Evolutionary conservation across 2,329 filamentous ascomycete species (phyloP).

Genomic region (Coniochaeta hoffmannii): DNA sequence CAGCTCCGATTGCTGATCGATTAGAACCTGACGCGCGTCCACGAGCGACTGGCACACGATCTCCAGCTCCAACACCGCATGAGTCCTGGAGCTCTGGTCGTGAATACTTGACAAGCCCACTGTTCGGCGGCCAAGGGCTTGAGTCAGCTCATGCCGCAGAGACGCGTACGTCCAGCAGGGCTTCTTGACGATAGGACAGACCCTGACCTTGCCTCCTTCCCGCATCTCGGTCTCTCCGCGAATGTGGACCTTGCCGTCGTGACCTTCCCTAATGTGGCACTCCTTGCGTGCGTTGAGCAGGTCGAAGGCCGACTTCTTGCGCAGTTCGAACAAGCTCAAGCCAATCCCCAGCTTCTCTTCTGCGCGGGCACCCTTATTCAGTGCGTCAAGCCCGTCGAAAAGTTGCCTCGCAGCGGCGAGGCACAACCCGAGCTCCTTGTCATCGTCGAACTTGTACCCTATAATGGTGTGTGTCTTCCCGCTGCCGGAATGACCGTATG

Average conservation of each 20-base stretch:
- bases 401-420: conserved; percentile 25
- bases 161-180: conserved; percentile 28
- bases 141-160: conserved; percentile 19
- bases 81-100: conserved; percentile 35
- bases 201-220: conserved; percentile 30
- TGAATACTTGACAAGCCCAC: conserved; percentile 31
- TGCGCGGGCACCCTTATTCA: conserved; percentile 13
- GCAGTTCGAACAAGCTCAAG: conserved; percentile 31
- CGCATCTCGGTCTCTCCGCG: conserved; percentile 33
- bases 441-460: conserved; percentile 30
- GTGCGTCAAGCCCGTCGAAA: conserved; percentile 14
- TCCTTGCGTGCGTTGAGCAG: conserved; percentile 28
- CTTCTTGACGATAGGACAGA: conserved; percentile 26
- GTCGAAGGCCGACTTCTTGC: conserved; percentile 32
- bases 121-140: conserved; percentile 21
- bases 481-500: conserved; percentile 31
- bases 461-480: conserved; percentile 17
- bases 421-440: conserved; percentile 26
- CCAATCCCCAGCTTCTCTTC: conserved; percentile 23
- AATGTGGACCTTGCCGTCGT: conserved; percentile 30
- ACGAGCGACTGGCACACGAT: conserved; percentile 27
- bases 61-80: conserved; percentile 34
- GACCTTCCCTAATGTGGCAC: conserved; percentile 32
- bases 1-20: conserved; percentile 33
- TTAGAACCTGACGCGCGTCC: conserved; percentile 25